Evolutionary conservation across 257 asterid species (phyloP).

Genomic region (Petunia axillaris): DNA sequence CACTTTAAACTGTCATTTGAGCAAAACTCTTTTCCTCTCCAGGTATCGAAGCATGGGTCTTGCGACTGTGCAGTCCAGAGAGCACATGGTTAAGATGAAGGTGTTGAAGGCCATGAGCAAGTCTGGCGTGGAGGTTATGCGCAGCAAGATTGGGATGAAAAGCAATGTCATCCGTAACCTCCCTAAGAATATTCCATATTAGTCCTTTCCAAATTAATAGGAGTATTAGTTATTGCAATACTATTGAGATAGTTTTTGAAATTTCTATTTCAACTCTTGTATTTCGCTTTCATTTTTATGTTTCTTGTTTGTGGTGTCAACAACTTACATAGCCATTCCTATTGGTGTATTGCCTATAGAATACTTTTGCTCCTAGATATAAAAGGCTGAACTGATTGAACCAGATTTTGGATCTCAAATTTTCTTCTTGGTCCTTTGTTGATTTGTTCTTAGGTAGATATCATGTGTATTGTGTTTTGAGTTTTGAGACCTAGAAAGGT

Average conservation of each 20-base stretch:
- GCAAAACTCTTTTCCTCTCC: conserved; percentile 1
- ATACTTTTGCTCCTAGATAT: not conserved
- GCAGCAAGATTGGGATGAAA: conserved; percentile 86
- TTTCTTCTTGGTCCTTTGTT: not conserved
- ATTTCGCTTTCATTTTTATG: not conserved
- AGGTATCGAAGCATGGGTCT: conserved; percentile 92
- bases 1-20: not conserved
- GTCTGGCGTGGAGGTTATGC: conserved; percentile 78
- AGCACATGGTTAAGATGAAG: conserved; percentile 70
- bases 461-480: not conserved
- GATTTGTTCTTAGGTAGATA: not conserved
- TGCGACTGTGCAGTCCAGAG: conserved; percentile 81
- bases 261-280: not conserved
- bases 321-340: not conserved
- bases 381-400: not conserved
- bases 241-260: not conserved
- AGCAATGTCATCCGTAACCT: conserved; percentile 91
- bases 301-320: not conserved
- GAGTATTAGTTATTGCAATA: not conserved
- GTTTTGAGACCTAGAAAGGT: not conserved
- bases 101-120: conserved; percentile 76
- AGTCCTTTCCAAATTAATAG: conserved; percentile 27
- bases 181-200: conserved; percentile 75
- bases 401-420: not conserved
- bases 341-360: not conserved